Conservation (phyloP, 2,329 filamentous ascomycete species). For the Emmonsiellopsis sp. region DNA sequence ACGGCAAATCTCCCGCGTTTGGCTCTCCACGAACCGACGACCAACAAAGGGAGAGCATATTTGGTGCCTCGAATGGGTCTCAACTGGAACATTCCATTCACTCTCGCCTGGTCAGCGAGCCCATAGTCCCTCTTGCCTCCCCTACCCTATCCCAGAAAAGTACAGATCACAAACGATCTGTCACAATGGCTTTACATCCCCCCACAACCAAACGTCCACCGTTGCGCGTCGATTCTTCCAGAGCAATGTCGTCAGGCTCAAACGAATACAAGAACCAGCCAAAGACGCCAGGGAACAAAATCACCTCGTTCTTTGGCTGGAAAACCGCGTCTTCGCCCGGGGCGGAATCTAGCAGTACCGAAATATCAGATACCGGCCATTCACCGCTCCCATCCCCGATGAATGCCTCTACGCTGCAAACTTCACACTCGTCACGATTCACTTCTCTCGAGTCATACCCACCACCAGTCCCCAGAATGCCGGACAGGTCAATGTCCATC, state of each 20-base stretch:
- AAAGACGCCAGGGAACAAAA: slow-evolving; percentile 46
- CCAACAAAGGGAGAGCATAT: slow-evolving; percentile 16
- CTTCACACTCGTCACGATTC: slow-evolving; percentile 12
- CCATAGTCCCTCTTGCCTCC: slow-evolving; percentile 52
- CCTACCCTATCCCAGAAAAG: slow-evolving; percentile 37
- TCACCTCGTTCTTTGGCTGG: slow-evolving; percentile 61
- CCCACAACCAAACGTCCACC: slow-evolving; percentile 31
- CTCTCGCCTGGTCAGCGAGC: slow-evolving; percentile 34
- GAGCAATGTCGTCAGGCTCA: slow-evolving; percentile 25
- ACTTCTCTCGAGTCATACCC: slow-evolving; percentile 28
- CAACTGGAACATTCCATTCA: slow-evolving; percentile 19
- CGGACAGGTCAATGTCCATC: slow-evolving; percentile 36
- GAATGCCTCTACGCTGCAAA: slow-evolving; percentile 21
- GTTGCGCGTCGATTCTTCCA: slow-evolving; percentile 34
- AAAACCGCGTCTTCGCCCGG: slow-evolving; percentile 46
- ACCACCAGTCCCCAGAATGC: slow-evolving; percentile 29
- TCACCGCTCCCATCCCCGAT: slow-evolving; percentile 51
- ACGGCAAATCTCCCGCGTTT: slow-evolving; percentile 21
- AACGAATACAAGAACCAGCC: slow-evolving; percentile 30
- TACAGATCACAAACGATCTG: slow-evolving; percentile 23
- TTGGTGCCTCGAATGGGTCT: slow-evolving; percentile 28
- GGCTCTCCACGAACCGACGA: not conserved
- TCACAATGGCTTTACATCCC: slow-evolving; percentile 37
- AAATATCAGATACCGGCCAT: slow-evolving; percentile 51
- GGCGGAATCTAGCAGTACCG: slow-evolving; percentile 51